These are phyloP conservation scores for Monosporozyma servazzii DNA, from an alignment of 805 yeast genomes.

Conservation along the genomic window DNA sequence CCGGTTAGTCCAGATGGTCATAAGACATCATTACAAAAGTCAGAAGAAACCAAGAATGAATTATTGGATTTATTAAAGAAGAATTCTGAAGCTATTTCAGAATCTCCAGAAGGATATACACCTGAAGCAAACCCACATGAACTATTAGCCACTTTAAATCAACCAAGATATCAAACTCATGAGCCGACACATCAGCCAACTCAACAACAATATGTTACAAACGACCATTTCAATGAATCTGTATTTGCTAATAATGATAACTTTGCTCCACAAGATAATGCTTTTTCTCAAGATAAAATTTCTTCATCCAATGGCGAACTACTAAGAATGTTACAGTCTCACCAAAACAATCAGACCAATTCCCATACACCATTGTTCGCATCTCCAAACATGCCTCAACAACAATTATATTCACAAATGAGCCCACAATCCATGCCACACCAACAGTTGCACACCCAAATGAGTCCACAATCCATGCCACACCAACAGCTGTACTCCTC, in stretches of 20 bases:
- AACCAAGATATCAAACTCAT: neutral
- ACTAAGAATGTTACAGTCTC: neutral
- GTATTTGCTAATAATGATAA: neutral
- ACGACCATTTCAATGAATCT: neutral
- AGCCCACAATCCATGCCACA: neutral
- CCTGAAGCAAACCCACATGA: neutral
- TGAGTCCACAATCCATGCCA: neutral
- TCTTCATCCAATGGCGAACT: neutral
- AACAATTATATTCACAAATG: neutral
- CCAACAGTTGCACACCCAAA: neutral
- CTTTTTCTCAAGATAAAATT: neutral
- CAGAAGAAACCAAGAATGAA: conserved; percentile 3
- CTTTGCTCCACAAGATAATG: neutral
- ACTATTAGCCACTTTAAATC: neutral
- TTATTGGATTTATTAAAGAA: conserved; percentile 9
- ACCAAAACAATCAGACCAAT: neutral
- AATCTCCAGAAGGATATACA: neutral
- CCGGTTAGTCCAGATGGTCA: neutral
- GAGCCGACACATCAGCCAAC: neutral
- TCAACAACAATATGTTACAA: neutral
- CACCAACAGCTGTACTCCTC: neutral
- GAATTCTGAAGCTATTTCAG: conserved; percentile 1
- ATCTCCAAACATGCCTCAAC: neutral
- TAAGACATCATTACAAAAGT: neutral
- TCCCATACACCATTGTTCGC: neutral